These are phyloP conservation scores for Hypoxylon sp. DNA, from an alignment of 2,329 filamentous ascomycete species.

Conservation along the genomic window DNA sequence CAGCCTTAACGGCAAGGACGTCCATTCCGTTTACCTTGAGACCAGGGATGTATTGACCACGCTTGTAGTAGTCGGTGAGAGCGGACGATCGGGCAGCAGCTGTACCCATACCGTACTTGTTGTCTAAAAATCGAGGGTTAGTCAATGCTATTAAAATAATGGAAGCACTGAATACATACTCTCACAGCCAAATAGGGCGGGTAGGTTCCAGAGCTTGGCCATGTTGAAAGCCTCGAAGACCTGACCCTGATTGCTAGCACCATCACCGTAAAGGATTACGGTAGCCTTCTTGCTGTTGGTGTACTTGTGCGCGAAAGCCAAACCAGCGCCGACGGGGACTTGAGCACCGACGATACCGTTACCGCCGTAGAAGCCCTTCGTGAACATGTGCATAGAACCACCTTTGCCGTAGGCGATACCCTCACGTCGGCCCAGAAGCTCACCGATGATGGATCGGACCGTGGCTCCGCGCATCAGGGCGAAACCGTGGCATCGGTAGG, in stretches of 20 bases:
- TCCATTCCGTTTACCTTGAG: constrained; percentile 99
- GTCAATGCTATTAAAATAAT: constrained; percentile 27
- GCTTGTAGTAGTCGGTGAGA: constrained; percentile 99
- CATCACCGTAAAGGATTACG: constrained; percentile 95
- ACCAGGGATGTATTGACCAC: constrained; percentile 99
- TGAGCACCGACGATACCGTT: constrained; percentile 99
- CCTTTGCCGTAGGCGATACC: constrained; percentile 99
- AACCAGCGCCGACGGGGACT: constrained; percentile 95
- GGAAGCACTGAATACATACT: constrained; percentile 73
- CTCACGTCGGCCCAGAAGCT: constrained; percentile 93
- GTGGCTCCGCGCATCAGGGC: constrained; percentile 94
- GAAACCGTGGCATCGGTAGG: constrained; percentile 99
- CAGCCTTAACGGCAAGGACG: constrained; percentile 96
- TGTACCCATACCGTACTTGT: constrained; percentile 99
- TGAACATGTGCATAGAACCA: constrained; percentile 99
- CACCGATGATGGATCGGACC: constrained; percentile 93
- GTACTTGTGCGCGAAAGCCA: constrained; percentile 98
- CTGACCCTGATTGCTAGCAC: constrained; percentile 98
- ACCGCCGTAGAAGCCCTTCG: constrained; percentile 96
- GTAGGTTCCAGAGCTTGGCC: constrained; percentile 99
- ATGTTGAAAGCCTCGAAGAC: constrained; percentile 99
- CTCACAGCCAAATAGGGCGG: constrained; percentile 96
- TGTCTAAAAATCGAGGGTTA: constrained; percentile 74
- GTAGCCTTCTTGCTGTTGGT: constrained; percentile 86
- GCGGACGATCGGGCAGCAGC: constrained; percentile 94